Conservation (phyloP, 1,284 basidiomycete species). For the Apiotrichum sp. region DNA sequence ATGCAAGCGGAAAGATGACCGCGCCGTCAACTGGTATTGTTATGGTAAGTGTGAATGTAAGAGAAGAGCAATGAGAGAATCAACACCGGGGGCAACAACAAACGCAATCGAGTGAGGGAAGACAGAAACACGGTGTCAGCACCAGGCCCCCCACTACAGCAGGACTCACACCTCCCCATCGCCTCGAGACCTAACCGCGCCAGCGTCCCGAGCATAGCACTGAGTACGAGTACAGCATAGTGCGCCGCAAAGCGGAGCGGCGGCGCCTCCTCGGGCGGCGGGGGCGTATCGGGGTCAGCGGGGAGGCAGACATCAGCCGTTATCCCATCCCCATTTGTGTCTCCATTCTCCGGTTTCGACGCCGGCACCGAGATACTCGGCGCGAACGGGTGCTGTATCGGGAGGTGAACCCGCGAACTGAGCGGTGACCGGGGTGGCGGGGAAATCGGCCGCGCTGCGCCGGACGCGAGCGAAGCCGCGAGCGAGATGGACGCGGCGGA, state of each 20-base stretch:
- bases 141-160: not conserved
- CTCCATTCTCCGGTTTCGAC: too few relatives aligned
- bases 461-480: too few relatives aligned
- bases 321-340: too few relatives aligned
- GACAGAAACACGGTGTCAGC: not conserved
- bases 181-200: constrained; percentile 68
- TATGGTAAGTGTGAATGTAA: too few relatives aligned
- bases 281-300: constrained; percentile 8
- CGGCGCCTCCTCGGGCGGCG: constrained; percentile 22
- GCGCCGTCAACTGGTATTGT: constrained; percentile 50
- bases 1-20: constrained; percentile 75
- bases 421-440: too few relatives aligned
- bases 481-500: too few relatives aligned
- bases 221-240: constrained; percentile 62
- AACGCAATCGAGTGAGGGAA: too few relatives aligned
- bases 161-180: constrained; percentile 49
- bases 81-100: too few relatives aligned
- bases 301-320: too few relatives aligned
- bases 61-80: not conserved
- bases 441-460: too few relatives aligned
- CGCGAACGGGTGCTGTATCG: too few relatives aligned
- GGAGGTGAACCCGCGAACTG: too few relatives aligned
- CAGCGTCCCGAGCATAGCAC: constrained; percentile 70
- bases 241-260: constrained; percentile 28
- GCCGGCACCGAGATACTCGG: not conserved